Evolutionary conservation across 2,329 filamentous ascomycete genomes (phyloP).

Genomic region (Beauveria caledonica): DNA sequence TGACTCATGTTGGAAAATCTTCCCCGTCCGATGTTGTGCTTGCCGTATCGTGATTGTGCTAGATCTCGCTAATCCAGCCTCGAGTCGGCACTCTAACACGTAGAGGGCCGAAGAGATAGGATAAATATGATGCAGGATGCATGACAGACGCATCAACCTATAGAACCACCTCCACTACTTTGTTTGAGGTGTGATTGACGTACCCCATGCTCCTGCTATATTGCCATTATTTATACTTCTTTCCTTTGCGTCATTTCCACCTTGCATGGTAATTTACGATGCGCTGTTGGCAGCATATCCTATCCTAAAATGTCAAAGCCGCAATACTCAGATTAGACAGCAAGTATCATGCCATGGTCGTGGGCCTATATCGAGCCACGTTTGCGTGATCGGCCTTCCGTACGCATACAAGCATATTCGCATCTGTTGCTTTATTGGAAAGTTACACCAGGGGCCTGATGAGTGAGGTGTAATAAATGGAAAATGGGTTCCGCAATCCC

Average conservation of each 20-base stretch:
- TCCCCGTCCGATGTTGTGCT: background rate
- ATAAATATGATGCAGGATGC: background rate
- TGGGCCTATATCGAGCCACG: too few species aligned
- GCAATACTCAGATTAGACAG: background rate
- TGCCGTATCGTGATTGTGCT: background rate
- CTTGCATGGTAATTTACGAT: background rate
- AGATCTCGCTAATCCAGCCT: background rate
- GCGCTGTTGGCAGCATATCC: background rate
- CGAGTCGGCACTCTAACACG: too few species aligned
- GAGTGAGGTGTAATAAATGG: too few species aligned
- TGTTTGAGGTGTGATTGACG: background rate
- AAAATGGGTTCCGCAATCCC: too few species aligned
- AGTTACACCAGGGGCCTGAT: too few species aligned
- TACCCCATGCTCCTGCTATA: background rate
- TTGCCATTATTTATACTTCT: background rate
- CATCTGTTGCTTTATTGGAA: too few species aligned
- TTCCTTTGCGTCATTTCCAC: background rate
- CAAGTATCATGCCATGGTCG: too few species aligned
- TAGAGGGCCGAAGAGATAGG: too few species aligned
- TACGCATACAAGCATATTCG: too few species aligned
- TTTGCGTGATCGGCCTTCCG: too few species aligned
- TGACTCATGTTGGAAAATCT: background rate
- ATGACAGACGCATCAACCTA: background rate
- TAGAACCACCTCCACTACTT: too few species aligned
- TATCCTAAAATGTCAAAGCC: background rate